phyloP scores from a whole-genome alignment of 2,329 filamentous ascomycete species.

The Fusarium tuaranense region DNA sequence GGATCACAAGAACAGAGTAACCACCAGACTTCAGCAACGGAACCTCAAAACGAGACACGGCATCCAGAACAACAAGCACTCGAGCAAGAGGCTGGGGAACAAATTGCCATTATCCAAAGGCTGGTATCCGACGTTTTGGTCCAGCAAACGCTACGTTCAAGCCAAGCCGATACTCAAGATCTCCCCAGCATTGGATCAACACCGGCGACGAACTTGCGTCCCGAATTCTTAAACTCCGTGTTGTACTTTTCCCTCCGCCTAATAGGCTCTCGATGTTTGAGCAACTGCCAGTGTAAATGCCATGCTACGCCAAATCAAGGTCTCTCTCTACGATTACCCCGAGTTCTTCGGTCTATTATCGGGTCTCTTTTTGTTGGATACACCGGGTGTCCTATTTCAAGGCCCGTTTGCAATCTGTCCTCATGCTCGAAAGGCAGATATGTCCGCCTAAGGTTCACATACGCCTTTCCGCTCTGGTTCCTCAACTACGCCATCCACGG shows the following conservation, averaged over 20 bases:
- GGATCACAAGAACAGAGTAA: not conserved
- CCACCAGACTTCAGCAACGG: not conserved
- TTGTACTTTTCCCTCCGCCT: not conserved
- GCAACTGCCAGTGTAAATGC: not conserved
- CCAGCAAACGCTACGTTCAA: not conserved
- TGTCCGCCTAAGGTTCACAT: not conserved
- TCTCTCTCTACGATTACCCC: not conserved
- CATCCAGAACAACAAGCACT: not conserved
- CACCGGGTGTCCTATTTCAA: not conserved
- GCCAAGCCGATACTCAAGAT: not conserved
- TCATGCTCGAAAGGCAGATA: not conserved
- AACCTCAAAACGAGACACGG: not conserved
- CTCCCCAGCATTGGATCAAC: not conserved
- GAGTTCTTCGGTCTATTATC: not conserved
- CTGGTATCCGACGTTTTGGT: not conserved
- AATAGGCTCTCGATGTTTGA: not conserved
- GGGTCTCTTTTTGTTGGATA: not conserved
- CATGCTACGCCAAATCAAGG: not conserved
- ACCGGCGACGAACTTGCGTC: not conserved
- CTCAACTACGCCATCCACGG: not conserved
- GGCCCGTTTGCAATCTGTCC: not conserved
- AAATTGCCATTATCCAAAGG: not conserved
- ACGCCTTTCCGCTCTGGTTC: not conserved
- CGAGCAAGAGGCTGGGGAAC: not conserved
- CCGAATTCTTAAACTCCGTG: not conserved